Conservation (phyloP, 352 stramenopile species). For the Sclerospora graminicola region DNA sequence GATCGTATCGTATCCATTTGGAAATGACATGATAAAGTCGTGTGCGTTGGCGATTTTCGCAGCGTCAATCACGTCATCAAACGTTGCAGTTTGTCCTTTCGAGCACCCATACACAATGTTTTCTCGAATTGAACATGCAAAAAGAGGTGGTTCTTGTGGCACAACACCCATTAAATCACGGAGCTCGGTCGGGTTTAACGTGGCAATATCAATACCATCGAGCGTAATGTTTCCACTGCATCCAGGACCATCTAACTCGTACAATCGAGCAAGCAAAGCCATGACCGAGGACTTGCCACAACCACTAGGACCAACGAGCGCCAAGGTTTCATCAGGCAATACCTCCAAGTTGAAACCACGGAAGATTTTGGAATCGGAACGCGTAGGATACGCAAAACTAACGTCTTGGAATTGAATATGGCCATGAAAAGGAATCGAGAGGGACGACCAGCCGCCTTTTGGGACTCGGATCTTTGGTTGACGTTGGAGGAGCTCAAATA, state of each 20-base stretch:
- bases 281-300: constrained; percentile 68
- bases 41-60: constrained; percentile 68
- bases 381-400: constrained; percentile 52
- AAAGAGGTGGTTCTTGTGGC: constrained; percentile 61
- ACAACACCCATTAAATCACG: constrained; percentile 58
- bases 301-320: constrained; percentile 58
- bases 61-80: constrained; percentile 47
- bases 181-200: constrained; percentile 38
- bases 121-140: constrained; percentile 62
- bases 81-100: constrained; percentile 27
- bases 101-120: constrained; percentile 71
- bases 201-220: constrained; percentile 48
- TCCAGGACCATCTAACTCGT: constrained; percentile 40
- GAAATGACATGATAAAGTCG: constrained; percentile 70
- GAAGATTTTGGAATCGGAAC: constrained; percentile 45
- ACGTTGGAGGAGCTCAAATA: constrained; percentile 89
- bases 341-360: constrained; percentile 40
- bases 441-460: constrained; percentile 17
- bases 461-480: constrained; percentile 45
- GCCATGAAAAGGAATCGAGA: constrained; percentile 30
- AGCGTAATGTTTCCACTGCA: constrained; percentile 45
- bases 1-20: constrained; percentile 67
- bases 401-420: constrained; percentile 83
- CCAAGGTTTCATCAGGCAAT: constrained; percentile 53
- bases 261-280: constrained; percentile 65